Conservation (phyloP, 805 yeast species). For the Phaffomyces thermotolerans region DNA sequence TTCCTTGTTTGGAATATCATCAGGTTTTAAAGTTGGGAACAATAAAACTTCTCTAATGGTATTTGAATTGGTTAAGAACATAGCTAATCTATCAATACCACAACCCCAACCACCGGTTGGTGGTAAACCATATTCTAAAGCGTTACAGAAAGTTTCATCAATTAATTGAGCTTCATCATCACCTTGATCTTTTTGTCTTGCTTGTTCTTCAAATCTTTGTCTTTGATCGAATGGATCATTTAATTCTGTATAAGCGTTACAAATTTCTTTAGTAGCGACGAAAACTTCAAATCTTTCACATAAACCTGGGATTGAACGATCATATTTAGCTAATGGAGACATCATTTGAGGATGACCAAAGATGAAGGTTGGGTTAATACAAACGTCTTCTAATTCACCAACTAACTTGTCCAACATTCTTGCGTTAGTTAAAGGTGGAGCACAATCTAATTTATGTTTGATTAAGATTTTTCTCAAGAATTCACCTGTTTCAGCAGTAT, state of each 20-base stretch:
- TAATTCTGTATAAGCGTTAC: constrained; percentile 97
- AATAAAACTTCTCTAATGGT: constrained; percentile 95
- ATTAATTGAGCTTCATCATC: constrained; percentile 97
- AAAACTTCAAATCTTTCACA: constrained; percentile 98
- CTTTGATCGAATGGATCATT: constrained; percentile 99
- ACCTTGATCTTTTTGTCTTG: constrained; percentile 97
- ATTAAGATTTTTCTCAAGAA: constrained; percentile 76
- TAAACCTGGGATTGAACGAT: constrained; percentile 85
- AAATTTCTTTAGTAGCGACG: constrained; percentile 96
- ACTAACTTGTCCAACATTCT: constrained; percentile 98
- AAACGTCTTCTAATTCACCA: constrained; percentile 91
- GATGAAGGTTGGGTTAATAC: constrained; percentile 95
- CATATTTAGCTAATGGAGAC: constrained; percentile 98
- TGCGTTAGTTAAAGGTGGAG: constrained; percentile 91
- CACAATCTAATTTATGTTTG: constrained; percentile 78
- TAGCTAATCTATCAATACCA: constrained; percentile 96
- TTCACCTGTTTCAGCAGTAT: constrained; percentile 87
- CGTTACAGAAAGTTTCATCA: constrained; percentile 96
- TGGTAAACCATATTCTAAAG: constrained; percentile 96
- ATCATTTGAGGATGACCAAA: constrained; percentile 99
- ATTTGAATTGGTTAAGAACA: constrained; percentile 95
- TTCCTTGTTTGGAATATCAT: constrained; percentile 27
- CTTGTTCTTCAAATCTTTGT: constrained; percentile 96
- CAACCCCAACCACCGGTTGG: constrained; percentile 99
- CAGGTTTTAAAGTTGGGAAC: constrained; percentile 99